Conservation (phyloP, 1,139 yeast species). For the Nakaseomyces uthaithaninus region DNA sequence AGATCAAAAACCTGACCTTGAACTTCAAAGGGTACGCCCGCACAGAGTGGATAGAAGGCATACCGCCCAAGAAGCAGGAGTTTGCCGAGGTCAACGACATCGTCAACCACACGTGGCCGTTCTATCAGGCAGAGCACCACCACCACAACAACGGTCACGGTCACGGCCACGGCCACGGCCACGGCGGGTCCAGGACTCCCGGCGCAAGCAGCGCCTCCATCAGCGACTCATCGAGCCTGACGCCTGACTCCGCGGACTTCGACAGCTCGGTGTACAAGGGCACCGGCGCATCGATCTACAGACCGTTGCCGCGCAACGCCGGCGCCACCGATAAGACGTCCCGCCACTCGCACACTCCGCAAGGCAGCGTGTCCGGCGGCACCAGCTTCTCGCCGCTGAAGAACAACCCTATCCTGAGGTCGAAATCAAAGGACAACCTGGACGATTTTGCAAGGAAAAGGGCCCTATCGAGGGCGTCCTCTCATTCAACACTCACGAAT, state of each 20-base stretch:
- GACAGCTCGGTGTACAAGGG: conserved; percentile 18
- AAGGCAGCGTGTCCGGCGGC: background rate
- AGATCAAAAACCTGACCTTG: conserved; percentile 60
- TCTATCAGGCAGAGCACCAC: conserved; percentile 42
- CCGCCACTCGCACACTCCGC: background rate
- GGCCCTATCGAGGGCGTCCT: conserved; percentile 2
- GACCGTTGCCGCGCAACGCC: conserved; percentile 2
- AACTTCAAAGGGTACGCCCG: conserved; percentile 63
- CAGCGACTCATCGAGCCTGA: background rate
- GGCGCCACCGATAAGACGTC: background rate
- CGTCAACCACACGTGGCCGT: conserved; percentile 86
- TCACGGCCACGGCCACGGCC: conserved; percentile 7
- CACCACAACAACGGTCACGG: background rate
- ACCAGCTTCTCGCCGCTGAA: conserved; percentile 2
- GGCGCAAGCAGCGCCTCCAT: background rate
- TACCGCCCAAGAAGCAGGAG: conserved; percentile 76
- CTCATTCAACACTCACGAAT: conserved; percentile 2
- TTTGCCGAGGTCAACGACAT: conserved; percentile 58
- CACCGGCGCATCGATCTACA: conserved; percentile 15
- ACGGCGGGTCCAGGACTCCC: conserved; percentile 25
- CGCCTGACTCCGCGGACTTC: conserved; percentile 7
- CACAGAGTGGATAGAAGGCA: conserved; percentile 99
- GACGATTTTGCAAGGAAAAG: conserved; percentile 4
- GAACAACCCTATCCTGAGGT: conserved; percentile 1
- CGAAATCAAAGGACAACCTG: conserved; percentile 5